Conservation (phyloP, 768 basidiomycete species). For the Hericium alpestre region DNA sequence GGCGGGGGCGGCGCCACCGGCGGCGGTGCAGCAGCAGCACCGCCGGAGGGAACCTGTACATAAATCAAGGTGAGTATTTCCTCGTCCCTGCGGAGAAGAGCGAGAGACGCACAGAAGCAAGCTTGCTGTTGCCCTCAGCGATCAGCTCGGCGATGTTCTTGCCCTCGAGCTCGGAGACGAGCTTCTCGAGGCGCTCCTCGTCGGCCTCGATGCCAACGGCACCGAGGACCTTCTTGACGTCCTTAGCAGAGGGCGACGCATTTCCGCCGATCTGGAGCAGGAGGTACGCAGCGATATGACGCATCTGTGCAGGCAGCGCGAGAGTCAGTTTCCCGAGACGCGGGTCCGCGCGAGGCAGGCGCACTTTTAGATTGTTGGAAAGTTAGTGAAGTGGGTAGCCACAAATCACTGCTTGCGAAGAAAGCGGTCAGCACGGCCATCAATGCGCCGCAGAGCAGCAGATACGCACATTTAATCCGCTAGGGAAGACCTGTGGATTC, state of each 20-base stretch:
- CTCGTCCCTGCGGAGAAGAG: background rate
- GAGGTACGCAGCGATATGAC: conserved; percentile 90
- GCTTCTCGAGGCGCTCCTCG: conserved; percentile 63
- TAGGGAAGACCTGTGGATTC: conserved; percentile 90
- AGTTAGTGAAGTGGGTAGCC: conserved; percentile 56
- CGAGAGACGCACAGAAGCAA: conserved; percentile 68
- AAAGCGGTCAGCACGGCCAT: background rate
- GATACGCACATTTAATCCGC: conserved; percentile 70
- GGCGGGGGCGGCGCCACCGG: conserved; percentile 45
- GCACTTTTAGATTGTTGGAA: conserved; percentile 34
- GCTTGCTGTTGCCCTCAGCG: conserved; percentile 83
- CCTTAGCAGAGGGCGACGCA: conserved; percentile 69
- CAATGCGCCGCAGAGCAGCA: background rate
- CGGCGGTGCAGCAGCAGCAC: conserved; percentile 54
- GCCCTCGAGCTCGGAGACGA: conserved; percentile 83
- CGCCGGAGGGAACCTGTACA: conserved; percentile 80
- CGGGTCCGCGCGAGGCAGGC: conserved; percentile 4
- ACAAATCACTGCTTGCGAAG: conserved; percentile 65
- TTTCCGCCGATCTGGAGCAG: conserved; percentile 95
- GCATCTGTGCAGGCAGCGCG: conserved; percentile 47
- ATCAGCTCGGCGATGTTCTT: conserved; percentile 90
- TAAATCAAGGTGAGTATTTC: conserved; percentile 2
- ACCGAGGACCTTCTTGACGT: conserved; percentile 79
- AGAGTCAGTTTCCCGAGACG: background rate
- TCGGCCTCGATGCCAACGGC: conserved; percentile 87